Base-by-base conservation (phyloP, 768 basidiomycete species). In the Mycena epipterygia region DNA sequence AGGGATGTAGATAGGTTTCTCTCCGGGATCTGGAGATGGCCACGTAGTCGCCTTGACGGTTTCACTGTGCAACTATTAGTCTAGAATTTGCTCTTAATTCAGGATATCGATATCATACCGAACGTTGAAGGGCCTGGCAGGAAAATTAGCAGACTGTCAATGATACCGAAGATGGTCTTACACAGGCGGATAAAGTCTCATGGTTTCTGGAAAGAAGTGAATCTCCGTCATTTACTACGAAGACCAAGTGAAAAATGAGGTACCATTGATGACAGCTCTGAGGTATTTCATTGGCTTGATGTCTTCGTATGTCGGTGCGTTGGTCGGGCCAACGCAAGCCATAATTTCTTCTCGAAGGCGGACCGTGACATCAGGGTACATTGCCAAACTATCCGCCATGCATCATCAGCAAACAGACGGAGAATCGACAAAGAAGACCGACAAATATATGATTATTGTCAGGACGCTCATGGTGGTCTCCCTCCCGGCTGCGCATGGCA, bases 221-320 rank as follows among this genome's bases (percentile, higher is more conserved):
- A n/a, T n/a, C n/a, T n/a, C n/a, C n/a, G n/a, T n/a, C n/a, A n/a
- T n/a, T n/a, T n/a, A n/a, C n/a, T n/a, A n/a, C n/a, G n/a, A n/a
- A n/a, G n/a, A n/a, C n/a, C n/a, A n/a, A n/a, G n/a, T n/a, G n/a
- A n/a, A n/a, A n/a, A n/a, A n/a, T n/a, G n/a, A n/a, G n/a, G 84
- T 21, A 87, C 87, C 88, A 73, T 91, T 90, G 55, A 90, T 84
- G 48, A 90, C 85, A 4, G 89, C 89, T 23, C 88, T 78, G 64
- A 90, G 77, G 69, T 87, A 91, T 64, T 88, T 89, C 89, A 90
- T 87, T 19, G 83, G 81, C 39, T 85, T 81, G 69, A 90, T 82
- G 41, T 89, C 84, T 32, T 89, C 88, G 70, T 87, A 87, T 0
- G 87, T 86, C 1, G 90, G 89, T 3, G 82, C 67, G 8, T 81